Base-by-base conservation (phyloP, 2,329 filamentous ascomycete species). In the Samsoniella hepiali region DNA sequence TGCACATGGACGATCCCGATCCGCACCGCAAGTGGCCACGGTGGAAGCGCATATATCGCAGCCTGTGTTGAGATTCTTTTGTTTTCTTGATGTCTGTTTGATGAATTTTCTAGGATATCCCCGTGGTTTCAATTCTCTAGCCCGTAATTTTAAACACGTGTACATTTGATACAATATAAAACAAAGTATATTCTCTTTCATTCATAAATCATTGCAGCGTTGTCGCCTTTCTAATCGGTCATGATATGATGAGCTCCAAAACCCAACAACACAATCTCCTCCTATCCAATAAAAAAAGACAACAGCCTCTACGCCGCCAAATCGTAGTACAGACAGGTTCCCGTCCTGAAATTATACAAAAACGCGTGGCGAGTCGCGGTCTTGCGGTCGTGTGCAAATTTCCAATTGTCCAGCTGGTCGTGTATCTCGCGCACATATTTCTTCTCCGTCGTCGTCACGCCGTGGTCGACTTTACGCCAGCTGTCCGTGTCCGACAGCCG, bases 271-370 rank as follows among this genome's bases (percentile, higher is more conserved):
- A 40, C 9, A 31, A n/a, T 11, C 1, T 8, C 7, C 34, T n/a
- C 17, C 34, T 10, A 29, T 9, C 1, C 17, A n/a, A 27, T 1
- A 9, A 27, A 6, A n/a, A n/a, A 22, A 54, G 2, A n/a, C 31
- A 17, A 7, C 42, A n/a, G 32, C 32, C 44, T 8, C 22, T 51
- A 63, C 42, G 56, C 55, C 31, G 55, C 38, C 50, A 97, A 76
- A 76, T 97, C 93, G 75, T 97, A 97, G 72, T 94, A 91, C 58
- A 97, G 83, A 73, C 91, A 93, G 64, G 84, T 88, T 0, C 90
- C 91, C 10, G 91, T 96, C 65, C 93, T 82, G 70, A 96, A 97
- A 71, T 97, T 97, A 77, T 96, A 97, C 59, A 97, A 84, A 76
- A 96, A 96, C 11, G 91, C 90, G 73, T 93, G 91, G 54, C 85